phyloP scores from a whole-genome alignment of 2,329 filamentous ascomycete species.

The Domatiomyces globalis region DNA sequence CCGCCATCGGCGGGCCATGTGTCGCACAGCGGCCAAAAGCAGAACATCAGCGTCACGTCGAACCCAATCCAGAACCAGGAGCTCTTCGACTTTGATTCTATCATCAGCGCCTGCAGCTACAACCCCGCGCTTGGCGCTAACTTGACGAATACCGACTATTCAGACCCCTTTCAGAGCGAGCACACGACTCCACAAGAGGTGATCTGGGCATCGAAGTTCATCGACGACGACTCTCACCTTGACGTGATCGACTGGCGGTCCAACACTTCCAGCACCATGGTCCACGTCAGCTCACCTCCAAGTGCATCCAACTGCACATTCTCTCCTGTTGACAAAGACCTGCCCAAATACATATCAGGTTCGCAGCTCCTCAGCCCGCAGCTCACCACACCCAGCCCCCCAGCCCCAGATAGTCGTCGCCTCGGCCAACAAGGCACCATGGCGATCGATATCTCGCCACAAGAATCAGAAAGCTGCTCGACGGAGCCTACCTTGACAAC shows the following conservation, averaged over 20 bases:
- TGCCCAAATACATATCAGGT: conserved; percentile 7
- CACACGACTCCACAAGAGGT: conserved; percentile 16
- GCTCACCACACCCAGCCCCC: conserved; percentile 2
- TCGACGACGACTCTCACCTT: conserved; percentile 7
- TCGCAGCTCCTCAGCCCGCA: conserved; percentile 7
- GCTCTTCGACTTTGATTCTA: not conserved
- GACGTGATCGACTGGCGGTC: conserved; percentile 6
- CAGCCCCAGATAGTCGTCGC: not conserved
- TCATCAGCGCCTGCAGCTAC: not conserved
- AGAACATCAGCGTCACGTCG: conserved; percentile 10
- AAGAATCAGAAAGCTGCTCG: conserved; percentile 18
- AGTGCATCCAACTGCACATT: conserved; percentile 5
- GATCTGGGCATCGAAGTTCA: conserved; percentile 13
- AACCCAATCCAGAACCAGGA: conserved; percentile 6
- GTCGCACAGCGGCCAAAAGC: conserved; percentile 2
- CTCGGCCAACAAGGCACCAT: not conserved
- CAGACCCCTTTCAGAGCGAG: conserved; percentile 13
- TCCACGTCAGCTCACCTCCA: conserved; percentile 1
- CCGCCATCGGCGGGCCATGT: not conserved
- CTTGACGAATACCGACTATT: conserved; percentile 12
- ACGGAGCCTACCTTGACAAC: conserved; percentile 15
- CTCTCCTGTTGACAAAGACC: not conserved
- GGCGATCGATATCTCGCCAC: conserved; percentile 5
- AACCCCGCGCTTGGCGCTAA: conserved; percentile 2
- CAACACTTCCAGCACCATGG: conserved; percentile 1